Percentiles rank a stretch among this genome's conserved stretches.
Conservation (phyloP, 2,329 filamentous ascomycete genomes). For the Nemania bipapillata region DNA sequence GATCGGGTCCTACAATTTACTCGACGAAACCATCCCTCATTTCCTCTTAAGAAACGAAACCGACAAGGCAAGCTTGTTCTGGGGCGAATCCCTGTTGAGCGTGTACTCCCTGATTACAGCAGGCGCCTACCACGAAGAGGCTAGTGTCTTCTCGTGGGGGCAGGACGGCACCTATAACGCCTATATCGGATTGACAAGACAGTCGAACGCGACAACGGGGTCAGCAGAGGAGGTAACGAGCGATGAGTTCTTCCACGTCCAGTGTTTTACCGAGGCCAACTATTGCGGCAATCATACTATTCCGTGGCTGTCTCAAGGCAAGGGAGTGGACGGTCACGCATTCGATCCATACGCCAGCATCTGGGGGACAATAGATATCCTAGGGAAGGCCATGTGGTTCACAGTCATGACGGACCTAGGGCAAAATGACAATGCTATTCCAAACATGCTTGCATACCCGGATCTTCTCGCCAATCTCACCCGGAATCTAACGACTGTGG, state of each 20-base stretch:
- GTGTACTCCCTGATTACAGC: conserved; percentile 27
- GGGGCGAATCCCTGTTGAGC: conserved; percentile 31
- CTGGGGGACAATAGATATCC: conserved; percentile 21
- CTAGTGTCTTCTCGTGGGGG: conserved; percentile 7
- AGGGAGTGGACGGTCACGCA: neutral
- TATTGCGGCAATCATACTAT: conserved; percentile 24
- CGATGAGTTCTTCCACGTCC: conserved; percentile 32
- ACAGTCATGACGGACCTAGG: conserved; percentile 37
- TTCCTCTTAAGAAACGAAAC: conserved; percentile 31
- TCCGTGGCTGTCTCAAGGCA: conserved; percentile 8
- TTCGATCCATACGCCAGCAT: conserved; percentile 28
- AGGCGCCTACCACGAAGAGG: conserved; percentile 19
- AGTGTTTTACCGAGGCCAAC: conserved; percentile 25
- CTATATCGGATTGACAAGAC: conserved; percentile 10
- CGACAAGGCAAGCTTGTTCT: conserved; percentile 29
- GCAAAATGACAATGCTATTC: conserved; percentile 23
- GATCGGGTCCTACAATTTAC: conserved; percentile 25
- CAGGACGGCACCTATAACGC: conserved; percentile 3
- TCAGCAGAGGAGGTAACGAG: conserved; percentile 31
- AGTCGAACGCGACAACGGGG: conserved; percentile 10
- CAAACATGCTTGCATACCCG: conserved; percentile 37
- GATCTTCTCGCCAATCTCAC: conserved; percentile 37
- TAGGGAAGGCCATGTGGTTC: conserved; percentile 39
- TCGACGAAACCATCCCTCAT: conserved; percentile 20
- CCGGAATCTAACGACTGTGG: conserved; percentile 36